These are phyloP conservation scores for Backusella circina DNA, from an alignment of 192 early-diverging fungal genomes.

Conservation along the genomic window DNA sequence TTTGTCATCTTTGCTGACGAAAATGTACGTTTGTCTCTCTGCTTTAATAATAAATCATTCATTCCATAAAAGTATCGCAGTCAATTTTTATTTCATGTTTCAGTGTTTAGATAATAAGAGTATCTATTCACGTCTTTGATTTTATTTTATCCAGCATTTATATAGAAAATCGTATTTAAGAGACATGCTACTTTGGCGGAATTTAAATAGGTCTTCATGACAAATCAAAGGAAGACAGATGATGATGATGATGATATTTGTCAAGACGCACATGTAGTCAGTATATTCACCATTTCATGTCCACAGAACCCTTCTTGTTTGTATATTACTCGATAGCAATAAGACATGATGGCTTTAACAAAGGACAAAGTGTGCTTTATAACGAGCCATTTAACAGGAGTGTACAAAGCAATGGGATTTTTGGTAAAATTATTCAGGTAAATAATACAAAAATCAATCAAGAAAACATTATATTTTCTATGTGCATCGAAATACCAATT, in stretches of 20 bases:
- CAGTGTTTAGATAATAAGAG: background rate
- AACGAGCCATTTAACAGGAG: background rate
- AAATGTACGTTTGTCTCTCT: background rate
- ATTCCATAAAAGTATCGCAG: background rate
- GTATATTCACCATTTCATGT: no score
- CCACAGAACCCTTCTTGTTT: background rate
- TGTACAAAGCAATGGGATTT: background rate
- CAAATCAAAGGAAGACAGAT: background rate
- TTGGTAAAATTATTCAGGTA: background rate
- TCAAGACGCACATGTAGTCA: no score
- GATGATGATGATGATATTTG: background rate
- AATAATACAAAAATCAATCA: background rate
- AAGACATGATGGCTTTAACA: background rate
- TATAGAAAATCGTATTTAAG: background rate
- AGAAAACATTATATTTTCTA: background rate
- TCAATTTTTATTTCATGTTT: background rate
- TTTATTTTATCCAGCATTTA: background rate
- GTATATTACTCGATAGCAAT: background rate
- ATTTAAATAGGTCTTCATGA: background rate
- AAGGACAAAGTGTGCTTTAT: background rate
- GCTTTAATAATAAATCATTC: background rate
- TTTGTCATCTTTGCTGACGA: conserved; percentile 1
- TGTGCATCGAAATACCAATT: background rate
- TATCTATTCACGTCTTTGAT: background rate
- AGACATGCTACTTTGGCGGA: background rate